Percentiles rank a stretch among this genome's conserved stretches.
Conservation (phyloP, 495 filamentous ascomycete genomes). For the Astrothelium subdiscretum region DNA sequence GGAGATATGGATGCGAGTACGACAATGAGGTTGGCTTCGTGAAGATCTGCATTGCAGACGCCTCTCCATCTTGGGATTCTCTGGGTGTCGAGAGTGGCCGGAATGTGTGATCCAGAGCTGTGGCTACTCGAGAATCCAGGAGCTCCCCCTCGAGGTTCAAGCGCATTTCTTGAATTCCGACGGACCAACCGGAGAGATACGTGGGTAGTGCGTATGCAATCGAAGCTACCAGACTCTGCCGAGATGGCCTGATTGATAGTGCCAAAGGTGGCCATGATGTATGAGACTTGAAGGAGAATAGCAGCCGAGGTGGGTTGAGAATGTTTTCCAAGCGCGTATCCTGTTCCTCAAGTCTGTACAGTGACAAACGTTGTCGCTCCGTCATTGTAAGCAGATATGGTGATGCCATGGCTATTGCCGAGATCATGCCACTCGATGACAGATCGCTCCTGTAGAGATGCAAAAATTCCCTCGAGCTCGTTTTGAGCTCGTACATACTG, state of each 20-base stretch:
- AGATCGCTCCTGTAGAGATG: slow-evolving; percentile 42
- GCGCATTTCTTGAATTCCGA: slow-evolving; percentile 80
- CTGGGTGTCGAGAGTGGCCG: slow-evolving; percentile 19
- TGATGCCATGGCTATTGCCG: slow-evolving; percentile 58
- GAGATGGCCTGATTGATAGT: slow-evolving; percentile 56
- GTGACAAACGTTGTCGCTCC: slow-evolving; percentile 53
- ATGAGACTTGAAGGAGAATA: slow-evolving; percentile 73
- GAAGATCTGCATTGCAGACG: slow-evolving; percentile 30
- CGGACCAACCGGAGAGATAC: slow-evolving; percentile 64
- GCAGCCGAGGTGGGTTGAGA: slow-evolving; percentile 40
- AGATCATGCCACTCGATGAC: slow-evolving; percentile 52
- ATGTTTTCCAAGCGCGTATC: slow-evolving; percentile 6
- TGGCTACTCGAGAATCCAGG: slow-evolving; percentile 43
- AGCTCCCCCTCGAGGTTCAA: slow-evolving; percentile 44
- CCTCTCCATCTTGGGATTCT: not conserved
- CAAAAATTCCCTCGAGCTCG: slow-evolving; percentile 30
- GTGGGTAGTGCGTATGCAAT: slow-evolving; percentile 73
- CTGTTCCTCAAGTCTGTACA: slow-evolving; percentile 49
- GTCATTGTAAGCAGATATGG: slow-evolving; percentile 76
- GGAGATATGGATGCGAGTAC: slow-evolving; percentile 84
- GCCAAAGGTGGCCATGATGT: slow-evolving; percentile 70
- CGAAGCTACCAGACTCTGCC: slow-evolving; percentile 54
- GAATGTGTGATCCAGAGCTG: slow-evolving; percentile 31
- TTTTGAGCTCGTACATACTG: slow-evolving; percentile 51
- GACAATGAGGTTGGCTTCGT: slow-evolving; percentile 60